These are phyloP conservation scores for Hypoxylon sp. DNA, from an alignment of 2,329 filamentous ascomycete genomes.

Conservation along the genomic window DNA sequence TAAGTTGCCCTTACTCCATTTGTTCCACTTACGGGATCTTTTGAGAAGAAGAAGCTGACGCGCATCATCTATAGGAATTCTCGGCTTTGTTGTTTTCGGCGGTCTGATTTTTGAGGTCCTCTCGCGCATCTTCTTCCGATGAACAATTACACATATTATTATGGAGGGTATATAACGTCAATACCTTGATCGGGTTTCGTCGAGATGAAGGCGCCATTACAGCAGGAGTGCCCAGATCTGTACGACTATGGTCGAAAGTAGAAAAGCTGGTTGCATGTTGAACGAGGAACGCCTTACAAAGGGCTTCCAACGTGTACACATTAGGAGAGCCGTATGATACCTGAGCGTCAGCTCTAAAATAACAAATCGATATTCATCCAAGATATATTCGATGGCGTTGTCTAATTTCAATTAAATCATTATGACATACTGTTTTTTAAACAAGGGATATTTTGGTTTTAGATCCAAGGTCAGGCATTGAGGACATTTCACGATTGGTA, in stretches of 20 bases:
- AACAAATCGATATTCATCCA: constrained; percentile 27
- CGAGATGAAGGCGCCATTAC: background rate
- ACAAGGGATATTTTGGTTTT: background rate
- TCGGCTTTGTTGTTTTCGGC: constrained; percentile 74
- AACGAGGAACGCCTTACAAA: constrained; percentile 12
- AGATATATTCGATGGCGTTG: background rate
- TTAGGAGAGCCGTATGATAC: constrained; percentile 39
- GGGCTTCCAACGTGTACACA: constrained; percentile 10
- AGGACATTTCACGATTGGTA: background rate
- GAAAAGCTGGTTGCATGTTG: background rate
- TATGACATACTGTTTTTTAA: background rate
- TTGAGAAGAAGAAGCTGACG: constrained; percentile 22
- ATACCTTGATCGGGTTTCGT: background rate
- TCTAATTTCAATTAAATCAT: constrained; percentile 5
- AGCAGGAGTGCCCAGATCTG: background rate
- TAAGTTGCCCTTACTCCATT: constrained; percentile 53
- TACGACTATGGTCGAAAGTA: background rate
- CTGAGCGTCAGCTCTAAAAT: constrained; percentile 33
- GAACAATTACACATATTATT: background rate
- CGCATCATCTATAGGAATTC: constrained; percentile 60
- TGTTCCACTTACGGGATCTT: background rate
- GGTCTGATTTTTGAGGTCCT: constrained; percentile 72
- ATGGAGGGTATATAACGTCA: background rate
- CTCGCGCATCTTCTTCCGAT: constrained; percentile 66
- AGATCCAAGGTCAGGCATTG: background rate